Evolutionary conservation across 371 early-diverging fungal genomes (phyloP).

Genomic region (Funneliformis caledonium): DNA sequence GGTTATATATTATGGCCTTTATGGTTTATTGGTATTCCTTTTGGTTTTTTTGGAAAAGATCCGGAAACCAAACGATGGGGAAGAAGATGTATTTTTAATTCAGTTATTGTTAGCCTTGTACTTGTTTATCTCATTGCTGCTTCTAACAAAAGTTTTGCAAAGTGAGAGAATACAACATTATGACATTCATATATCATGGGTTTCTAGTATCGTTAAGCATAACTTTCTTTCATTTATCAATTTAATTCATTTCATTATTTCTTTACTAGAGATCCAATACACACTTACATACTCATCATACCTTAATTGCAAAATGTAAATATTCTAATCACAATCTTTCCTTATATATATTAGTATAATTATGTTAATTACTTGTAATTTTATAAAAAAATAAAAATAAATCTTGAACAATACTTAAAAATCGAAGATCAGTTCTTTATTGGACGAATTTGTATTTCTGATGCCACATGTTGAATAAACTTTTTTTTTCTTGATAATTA

Average conservation of each 20-base stretch:
- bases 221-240: not conserved
- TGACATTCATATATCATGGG: not conserved
- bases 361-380: too few relatives aligned
- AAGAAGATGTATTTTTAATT: conserved; percentile 14
- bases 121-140: conserved; percentile 6
- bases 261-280: not conserved
- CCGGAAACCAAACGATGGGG: conserved; percentile 24
- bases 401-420: too few relatives aligned
- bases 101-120: not conserved
- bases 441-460: too few relatives aligned
- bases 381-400: too few relatives aligned
- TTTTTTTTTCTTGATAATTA: too few relatives aligned
- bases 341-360: too few relatives aligned
- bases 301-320: not conserved
- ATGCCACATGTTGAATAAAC: too few relatives aligned
- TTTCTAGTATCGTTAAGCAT: not conserved
- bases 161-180: not conserved
- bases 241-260: too few relatives aligned
- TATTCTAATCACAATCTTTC: not conserved
- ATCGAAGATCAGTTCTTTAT: too few relatives aligned
- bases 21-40: conserved; percentile 32
- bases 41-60: conserved; percentile 27
- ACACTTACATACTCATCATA: not conserved
- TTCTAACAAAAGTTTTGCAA: not conserved
- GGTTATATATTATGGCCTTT: conserved; percentile 36